Evolutionary conservation across 441 rosid species (phyloP), one percentile per base, ranked within the genome.

Genomic region (Pelargonium australe): DNA sequence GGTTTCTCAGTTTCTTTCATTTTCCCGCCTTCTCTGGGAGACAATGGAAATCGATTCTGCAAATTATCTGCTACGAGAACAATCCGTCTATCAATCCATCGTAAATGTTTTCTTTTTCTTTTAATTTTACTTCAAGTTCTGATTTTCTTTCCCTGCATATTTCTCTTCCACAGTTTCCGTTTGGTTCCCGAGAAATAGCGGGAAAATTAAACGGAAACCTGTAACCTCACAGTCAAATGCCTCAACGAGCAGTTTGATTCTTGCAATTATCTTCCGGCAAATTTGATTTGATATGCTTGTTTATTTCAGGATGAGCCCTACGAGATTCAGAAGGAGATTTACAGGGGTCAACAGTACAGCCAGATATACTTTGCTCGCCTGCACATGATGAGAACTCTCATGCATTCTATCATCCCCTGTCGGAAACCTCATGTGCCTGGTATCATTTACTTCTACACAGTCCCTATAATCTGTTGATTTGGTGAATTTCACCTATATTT

Each of bases 341-440:
- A 95, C 66, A 80, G 89, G 64, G 96, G 95, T 0, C 99, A 95
- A 71, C 99, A 95, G 58, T 91, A 89, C 87, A 95, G 99, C 70
- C 99, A 95, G 73, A 88, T 95, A 63, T 95, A 91, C 84, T 91
- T 89, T 70, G 89, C 85, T 70, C 99, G 99, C 74, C 89, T 94
- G 65, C 91, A 87, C 77, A 70, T 82, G 82, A 82, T 90, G 91
- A 82, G 94, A 73, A 82, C 94, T 68, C 79, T 91, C 53, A 87
- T 95, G 66, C 81, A 86, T 75, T 95, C 99, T 41, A 88, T 91
- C 66, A 85, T 85, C 49, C 89, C 94, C 70, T 76, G 76, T 53
- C 83, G 94, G 97, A 95, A 91, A 81, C 80, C 91, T 53, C 82
- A 82, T 74, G 77, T 88, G 49, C 93, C 89, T 9, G 89, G 99